Base-by-base conservation (phyloP, 1,284 basidiomycete genomes). In the Cerioporus squamosus region DNA sequence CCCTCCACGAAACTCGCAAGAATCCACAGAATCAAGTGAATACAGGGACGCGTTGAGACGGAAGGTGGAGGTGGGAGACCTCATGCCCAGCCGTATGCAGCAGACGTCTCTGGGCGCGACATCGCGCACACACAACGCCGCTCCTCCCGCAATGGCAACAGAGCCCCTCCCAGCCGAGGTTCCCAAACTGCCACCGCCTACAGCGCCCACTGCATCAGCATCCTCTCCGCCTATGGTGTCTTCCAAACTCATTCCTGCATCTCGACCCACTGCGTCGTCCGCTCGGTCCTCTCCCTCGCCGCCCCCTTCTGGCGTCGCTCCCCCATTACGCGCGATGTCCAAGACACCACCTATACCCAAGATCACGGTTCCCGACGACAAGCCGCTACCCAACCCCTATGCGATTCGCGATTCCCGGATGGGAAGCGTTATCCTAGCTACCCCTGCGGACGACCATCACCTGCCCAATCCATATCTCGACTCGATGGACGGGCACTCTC, bases 371-470 rank as follows among this genome's bases (percentile, higher is more conserved):
- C 45, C 47, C 5, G 54, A 49, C 23, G 50, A 60, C 39, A 60
- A 49, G 44, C 51, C 55, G n/a, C 53, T 60, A 2, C 55, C 58
- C 9, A 53, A 50, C 15, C 58, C 55, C 10, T 55, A 36, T 10
- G 33, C 33, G 8, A 12, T 36, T 10, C 33, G 57, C 31, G 36
- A 47, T 8, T n/a, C 17, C 7, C 48, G 31, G 38, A 51, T 14
- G 8, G 33, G 10, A 36, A 44, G 24, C 22, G 23, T 20, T 9
- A 23, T 33, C 18, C 47, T 52, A 1, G 33, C n/a, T 2, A 52
- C 55, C 38, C 50, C 50, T 22, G 29, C 38, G 4, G 42, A 39
- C 14, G 43, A 44, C 38, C 15, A 39, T 2, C 47, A 44, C 17
- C 38, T 60, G 22, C 55, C 57, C 10, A 44, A 46, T 40, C 49